Percentiles rank a stretch among this genome's conserved stretches.
phyloP scores from a whole-genome alignment of 371 early-diverging fungal genomes.

The Mortierella sp. region DNA sequence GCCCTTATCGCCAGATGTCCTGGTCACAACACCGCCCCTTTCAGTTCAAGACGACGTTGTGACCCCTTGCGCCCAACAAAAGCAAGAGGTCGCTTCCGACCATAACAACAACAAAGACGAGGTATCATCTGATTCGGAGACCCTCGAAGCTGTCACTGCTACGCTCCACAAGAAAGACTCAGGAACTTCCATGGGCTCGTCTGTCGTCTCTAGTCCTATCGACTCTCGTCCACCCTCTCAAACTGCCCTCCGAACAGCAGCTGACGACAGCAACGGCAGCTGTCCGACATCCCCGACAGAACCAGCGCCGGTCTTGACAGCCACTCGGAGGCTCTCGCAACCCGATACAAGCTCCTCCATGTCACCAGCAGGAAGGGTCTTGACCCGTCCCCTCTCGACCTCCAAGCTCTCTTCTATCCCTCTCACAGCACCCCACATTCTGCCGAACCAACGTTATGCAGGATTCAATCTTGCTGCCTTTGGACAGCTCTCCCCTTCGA shows the following conservation, averaged over 20 bases:
- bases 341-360: conserved; percentile 6
- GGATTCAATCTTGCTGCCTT: conserved; percentile 53
- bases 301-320: background rate
- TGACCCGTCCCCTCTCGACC: conserved; percentile 49
- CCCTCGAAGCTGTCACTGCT: conserved; percentile 12
- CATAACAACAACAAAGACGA: background rate
- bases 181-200: conserved; percentile 32
- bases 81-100: too few relatives aligned
- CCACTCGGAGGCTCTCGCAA: conserved; percentile 11
- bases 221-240: background rate
- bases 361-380: conserved; percentile 47
- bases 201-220: conserved; percentile 8
- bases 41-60: background rate
- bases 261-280: background rate
- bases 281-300: conserved; percentile 4
- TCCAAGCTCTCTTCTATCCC: conserved; percentile 45
- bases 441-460: conserved; percentile 43
- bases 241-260: background rate
- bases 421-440: conserved; percentile 38
- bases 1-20: background rate
- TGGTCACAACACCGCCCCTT: background rate
- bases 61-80: conserved; percentile 7
- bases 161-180: conserved; percentile 50
- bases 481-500: conserved; percentile 52
- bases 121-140: conserved; percentile 5